Base-by-base conservation (phyloP, 1,139 yeast genomes). In the Zhuliangozyma parablackwelliae region DNA sequence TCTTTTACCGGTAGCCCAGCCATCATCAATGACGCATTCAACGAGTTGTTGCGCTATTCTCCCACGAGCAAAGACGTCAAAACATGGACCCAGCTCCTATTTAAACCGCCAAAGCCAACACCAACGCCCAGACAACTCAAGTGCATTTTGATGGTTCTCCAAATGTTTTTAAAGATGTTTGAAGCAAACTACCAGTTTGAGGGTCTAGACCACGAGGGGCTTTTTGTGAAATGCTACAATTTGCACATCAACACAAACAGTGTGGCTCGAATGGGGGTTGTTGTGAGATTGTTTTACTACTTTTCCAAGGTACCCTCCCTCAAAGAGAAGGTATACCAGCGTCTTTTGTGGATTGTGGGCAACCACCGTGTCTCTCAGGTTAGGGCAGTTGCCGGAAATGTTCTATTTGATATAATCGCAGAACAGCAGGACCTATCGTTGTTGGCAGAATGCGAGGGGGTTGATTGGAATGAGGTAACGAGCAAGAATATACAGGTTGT, bases 171-270 rank as follows among this genome's bases (percentile, higher is more conserved):
- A 11, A 64, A 62, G 35, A 32, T 75, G 10, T 62, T 72, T 41
- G 79, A 75, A 36, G 43, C 40, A 6, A 47, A 47, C 31, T 39
- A 34, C 28, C 42, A 41, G 29, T 37, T 48, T 29, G 40, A 38
- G 2, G 31, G 30, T 7, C 30, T 47, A 3, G 32, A 37, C 30
- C 40, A 32, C 28, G 31, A 33, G 8, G 31, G 33, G 0, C 53
- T 80, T 3, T 80, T 61, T 45, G 67, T 75, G 1, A 65, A 80
- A 39, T 55, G 75, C n/a, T 78, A 73, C 56, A 81, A 82, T 49
- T 51, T 80, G 29, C 82, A 78, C 44, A 59, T 77, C 30, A 70
- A 70, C 39, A 73, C 77, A 1, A 51, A 61, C 6, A 71, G 64
- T 36, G 34, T 56, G 3, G 45, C 49, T 0, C 52, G 78, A 28